A percentile compares a stretch with the other conserved stretches of the same genome.
phyloP scores from a whole-genome alignment of 257 asterid genomes.

The Nicotiana tomentosiformis region DNA sequence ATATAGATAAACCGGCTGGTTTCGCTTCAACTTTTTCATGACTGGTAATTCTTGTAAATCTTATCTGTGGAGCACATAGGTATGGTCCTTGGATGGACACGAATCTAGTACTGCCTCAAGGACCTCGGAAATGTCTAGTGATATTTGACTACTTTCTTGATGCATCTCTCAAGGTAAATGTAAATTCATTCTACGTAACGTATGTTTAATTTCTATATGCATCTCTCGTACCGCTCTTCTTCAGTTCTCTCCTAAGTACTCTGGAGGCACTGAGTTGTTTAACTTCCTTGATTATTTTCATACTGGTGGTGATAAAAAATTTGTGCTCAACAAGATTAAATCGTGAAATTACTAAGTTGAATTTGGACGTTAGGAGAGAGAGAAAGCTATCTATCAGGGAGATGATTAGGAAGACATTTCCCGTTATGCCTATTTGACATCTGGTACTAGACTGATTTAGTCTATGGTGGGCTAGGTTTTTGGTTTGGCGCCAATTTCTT shows the following conservation, averaged over 20 bases:
- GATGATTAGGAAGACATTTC: background rate
- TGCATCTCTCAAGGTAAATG: slow-evolving; percentile 55
- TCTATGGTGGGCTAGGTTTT: background rate
- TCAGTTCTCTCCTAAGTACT: background rate
- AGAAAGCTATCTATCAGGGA: background rate
- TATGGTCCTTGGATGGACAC: slow-evolving; percentile 99
- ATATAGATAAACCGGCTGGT: background rate
- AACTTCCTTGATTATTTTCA: background rate
- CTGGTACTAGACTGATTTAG: background rate
- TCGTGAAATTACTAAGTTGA: background rate
- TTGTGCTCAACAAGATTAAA: background rate
- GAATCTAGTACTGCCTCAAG: slow-evolving; percentile 70
- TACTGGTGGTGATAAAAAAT: background rate
- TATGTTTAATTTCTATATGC: background rate
- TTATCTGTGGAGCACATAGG: slow-evolving; percentile 24
- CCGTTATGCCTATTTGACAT: background rate
- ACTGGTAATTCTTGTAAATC: background rate
- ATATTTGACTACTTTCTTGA: slow-evolving; percentile 81
- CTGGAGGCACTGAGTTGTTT: background rate
- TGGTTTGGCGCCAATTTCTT: background rate
- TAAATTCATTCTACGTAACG: background rate
- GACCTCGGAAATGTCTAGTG: slow-evolving; percentile 74
- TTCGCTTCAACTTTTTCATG: background rate
- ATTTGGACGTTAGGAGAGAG: background rate
- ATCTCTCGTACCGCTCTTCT: background rate